Conservation (phyloP, 2,329 filamentous ascomycete genomes). For the Xylaria sp. region DNA sequence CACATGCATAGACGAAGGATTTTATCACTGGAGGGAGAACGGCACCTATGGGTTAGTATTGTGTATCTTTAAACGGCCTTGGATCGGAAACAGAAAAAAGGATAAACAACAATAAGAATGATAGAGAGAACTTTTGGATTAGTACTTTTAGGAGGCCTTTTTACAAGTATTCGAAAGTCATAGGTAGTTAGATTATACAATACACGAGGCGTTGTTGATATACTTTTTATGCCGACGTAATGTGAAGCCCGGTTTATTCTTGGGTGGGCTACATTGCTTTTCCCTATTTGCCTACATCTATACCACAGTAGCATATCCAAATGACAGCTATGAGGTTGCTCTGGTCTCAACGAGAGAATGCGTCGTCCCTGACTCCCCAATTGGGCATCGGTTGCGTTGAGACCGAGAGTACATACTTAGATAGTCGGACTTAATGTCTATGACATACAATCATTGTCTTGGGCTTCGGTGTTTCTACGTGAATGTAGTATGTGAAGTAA, state of each 20-base stretch:
- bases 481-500: neutral
- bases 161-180: neutral
- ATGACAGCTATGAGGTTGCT: too few species aligned
- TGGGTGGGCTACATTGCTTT: too few species aligned
- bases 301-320: too few species aligned
- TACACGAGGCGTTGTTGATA: neutral
- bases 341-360: too few species aligned
- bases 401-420: too few species aligned
- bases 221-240: neutral
- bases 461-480: neutral
- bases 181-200: constrained; percentile 12
- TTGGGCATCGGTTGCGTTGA: too few species aligned
- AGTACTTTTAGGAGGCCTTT: neutral
- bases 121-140: neutral
- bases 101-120: neutral
- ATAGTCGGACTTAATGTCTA: neutral
- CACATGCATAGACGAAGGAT: constrained; percentile 25
- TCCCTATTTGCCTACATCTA: too few species aligned
- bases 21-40: neutral
- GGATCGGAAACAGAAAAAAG: neutral
- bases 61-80: neutral
- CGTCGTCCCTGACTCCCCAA: too few species aligned
- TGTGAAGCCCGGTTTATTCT: too few species aligned
- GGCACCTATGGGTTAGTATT: neutral
- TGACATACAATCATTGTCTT: neutral